phyloP scores from a whole-genome alignment of 2,329 filamentous ascomycete species.

The Alternaria incomplexa region DNA sequence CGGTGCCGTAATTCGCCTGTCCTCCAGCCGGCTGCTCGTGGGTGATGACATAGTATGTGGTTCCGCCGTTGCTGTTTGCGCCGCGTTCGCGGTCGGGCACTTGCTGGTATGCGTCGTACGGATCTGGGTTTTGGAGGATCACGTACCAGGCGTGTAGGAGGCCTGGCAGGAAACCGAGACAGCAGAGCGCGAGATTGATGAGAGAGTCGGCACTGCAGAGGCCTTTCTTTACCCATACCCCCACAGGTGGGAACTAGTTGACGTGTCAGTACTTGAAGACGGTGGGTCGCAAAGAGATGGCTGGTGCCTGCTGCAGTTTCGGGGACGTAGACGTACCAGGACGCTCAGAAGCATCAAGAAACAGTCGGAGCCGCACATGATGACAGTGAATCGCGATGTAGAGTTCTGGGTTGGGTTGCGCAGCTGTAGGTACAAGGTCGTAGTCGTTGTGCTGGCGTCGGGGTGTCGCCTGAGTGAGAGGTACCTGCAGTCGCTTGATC shows the following conservation, averaged over 20 bases:
- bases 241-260: conserved; percentile 13
- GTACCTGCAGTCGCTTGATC: conserved; percentile 1
- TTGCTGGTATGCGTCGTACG: conserved; percentile 66
- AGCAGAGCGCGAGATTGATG: conserved; percentile 92
- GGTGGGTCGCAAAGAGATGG: background rate
- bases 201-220: conserved; percentile 90
- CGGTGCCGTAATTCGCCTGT: conserved; percentile 50
- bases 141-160: conserved; percentile 98
- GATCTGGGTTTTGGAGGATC: conserved; percentile 86
- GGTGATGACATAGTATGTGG: conserved; percentile 36
- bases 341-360: conserved; percentile 66
- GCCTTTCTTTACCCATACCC: conserved; percentile 96
- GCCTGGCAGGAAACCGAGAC: conserved; percentile 69
- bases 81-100: conserved; percentile 61
- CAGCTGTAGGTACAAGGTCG: background rate
- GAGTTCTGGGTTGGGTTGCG: background rate
- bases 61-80: conserved; percentile 28
- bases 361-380: conserved; percentile 66
- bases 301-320: conserved; percentile 15
- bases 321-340: conserved; percentile 55
- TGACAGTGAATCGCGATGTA: conserved; percentile 20
- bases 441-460: conserved; percentile 6
- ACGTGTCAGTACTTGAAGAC: conserved; percentile 4
- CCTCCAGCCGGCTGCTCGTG: conserved; percentile 49
- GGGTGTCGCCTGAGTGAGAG: conserved; percentile 10